Percentiles rank a stretch among this genome's conserved stretches.
Evolutionary conservation across 371 early-diverging fungal species (phyloP).

Genomic region (Rhizomucor miehei): DNA sequence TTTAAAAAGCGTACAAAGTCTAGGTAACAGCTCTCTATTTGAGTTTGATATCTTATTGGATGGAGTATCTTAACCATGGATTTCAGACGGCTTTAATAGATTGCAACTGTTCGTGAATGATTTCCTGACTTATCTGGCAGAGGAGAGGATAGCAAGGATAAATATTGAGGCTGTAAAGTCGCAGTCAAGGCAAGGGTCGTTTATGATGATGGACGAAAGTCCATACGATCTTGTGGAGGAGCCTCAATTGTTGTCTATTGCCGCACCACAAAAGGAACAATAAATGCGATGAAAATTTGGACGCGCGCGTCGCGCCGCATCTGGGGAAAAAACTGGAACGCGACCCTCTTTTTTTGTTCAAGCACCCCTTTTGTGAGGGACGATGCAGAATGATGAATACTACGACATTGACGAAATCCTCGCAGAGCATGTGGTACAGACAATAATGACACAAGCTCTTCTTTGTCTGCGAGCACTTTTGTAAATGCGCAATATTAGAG

Average conservation of each 20-base stretch:
- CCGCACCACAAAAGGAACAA: background rate
- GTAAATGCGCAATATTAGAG: conserved; percentile 19
- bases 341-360: background rate
- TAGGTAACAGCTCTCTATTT: conserved; percentile 37
- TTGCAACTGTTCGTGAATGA: conserved; percentile 51
- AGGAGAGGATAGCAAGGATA: conserved; percentile 42
- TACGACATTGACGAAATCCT: conserved; percentile 48
- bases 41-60: background rate
- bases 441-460: background rate
- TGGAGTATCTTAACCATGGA: background rate
- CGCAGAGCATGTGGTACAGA: conserved; percentile 42
- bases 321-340: too few species aligned
- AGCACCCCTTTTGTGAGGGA: too few species aligned
- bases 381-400: conserved; percentile 47
- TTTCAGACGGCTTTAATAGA: conserved; percentile 32
- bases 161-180: background rate
- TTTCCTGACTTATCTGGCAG: conserved; percentile 46
- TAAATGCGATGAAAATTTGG: background rate
- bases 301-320: too few species aligned
- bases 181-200: too few species aligned
- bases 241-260: too few species aligned
- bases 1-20: conserved; percentile 30
- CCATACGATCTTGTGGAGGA: too few species aligned
- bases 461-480: background rate
- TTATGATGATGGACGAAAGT: too few species aligned